Percentiles rank a stretch among this genome's conserved stretches.
Evolutionary conservation across 2,329 filamentous ascomycete species (phyloP).

Genomic region (Claviceps sorghi): DNA sequence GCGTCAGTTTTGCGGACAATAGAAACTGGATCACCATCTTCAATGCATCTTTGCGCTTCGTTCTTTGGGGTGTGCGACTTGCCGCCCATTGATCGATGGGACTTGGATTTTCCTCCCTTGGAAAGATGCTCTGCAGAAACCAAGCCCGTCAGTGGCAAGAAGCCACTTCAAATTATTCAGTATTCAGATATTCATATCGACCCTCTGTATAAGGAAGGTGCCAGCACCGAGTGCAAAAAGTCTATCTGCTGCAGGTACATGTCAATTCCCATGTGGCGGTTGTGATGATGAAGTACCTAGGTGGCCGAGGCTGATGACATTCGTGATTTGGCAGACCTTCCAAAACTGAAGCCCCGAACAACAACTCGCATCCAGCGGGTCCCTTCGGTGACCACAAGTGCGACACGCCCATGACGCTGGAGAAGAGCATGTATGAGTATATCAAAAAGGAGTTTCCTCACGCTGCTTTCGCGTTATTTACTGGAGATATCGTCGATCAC

Average conservation of each 20-base stretch:
- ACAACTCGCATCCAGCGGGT: constrained; percentile 31
- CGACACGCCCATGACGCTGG: constrained; percentile 33
- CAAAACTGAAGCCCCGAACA: constrained; percentile 27
- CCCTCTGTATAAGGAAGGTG: constrained; percentile 35
- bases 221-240: constrained; percentile 39
- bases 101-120: constrained; percentile 27
- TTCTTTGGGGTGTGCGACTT: constrained; percentile 36
- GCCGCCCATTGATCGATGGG: constrained; percentile 27
- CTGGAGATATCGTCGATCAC: constrained; percentile 42
- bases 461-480: constrained; percentile 39
- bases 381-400: constrained; percentile 37
- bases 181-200: constrained; percentile 46
- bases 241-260: constrained; percentile 40
- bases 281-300: too few relatives aligned
- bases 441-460: constrained; percentile 30
- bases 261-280: too few relatives aligned
- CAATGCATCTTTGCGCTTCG: constrained; percentile 35
- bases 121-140: constrained; percentile 16
- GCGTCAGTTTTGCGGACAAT: constrained; percentile 32
- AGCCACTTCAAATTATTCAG: constrained; percentile 38
- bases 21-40: constrained; percentile 31
- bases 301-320: neutral
- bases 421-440: constrained; percentile 39
- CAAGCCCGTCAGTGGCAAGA: constrained; percentile 25
- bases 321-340: constrained; percentile 34